These are phyloP conservation scores for Psilocybe subaeruginosa DNA, from an alignment of 768 basidiomycete species.

Conservation along the genomic window DNA sequence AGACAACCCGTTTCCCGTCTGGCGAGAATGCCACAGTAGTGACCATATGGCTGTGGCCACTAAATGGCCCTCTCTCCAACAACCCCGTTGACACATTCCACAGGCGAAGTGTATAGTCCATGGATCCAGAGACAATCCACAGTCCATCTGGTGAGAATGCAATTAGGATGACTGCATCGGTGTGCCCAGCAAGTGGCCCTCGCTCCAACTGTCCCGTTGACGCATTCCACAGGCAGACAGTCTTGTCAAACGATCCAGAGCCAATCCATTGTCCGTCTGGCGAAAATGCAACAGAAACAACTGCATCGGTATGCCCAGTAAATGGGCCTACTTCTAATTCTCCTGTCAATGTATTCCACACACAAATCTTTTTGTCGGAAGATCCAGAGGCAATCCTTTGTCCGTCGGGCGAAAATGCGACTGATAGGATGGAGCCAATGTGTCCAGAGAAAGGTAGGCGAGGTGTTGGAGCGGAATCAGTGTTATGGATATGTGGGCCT, in stretches of 20 bases:
- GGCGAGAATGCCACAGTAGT: neutral
- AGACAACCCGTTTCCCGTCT: conserved; percentile 1
- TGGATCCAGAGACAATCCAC: neutral
- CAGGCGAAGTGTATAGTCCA: neutral
- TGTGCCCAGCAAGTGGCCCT: neutral
- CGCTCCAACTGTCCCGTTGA: neutral
- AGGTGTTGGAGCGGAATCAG: too few relatives aligned
- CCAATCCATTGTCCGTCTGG: conserved; percentile 2
- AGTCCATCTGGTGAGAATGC: conserved; percentile 4
- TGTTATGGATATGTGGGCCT: too few relatives aligned
- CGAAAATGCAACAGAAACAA: neutral
- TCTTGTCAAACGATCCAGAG: neutral
- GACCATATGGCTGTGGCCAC: neutral
- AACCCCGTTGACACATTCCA: conserved; percentile 1
- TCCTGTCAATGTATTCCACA: conserved; percentile 31
- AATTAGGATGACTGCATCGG: neutral
- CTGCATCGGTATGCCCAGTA: neutral
- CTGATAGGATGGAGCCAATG: conserved; percentile 14
- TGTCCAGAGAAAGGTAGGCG: conserved; percentile 4
- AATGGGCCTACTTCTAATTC: neutral
- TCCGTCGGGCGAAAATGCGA: conserved; percentile 23
- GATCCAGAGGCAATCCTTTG: conserved; percentile 38
- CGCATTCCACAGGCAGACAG: neutral
- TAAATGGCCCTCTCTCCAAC: neutral
- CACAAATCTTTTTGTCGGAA: conserved; percentile 32